Conservation (phyloP, 352 stramenopile genomes). For the Halophytophthora polymorphica region DNA sequence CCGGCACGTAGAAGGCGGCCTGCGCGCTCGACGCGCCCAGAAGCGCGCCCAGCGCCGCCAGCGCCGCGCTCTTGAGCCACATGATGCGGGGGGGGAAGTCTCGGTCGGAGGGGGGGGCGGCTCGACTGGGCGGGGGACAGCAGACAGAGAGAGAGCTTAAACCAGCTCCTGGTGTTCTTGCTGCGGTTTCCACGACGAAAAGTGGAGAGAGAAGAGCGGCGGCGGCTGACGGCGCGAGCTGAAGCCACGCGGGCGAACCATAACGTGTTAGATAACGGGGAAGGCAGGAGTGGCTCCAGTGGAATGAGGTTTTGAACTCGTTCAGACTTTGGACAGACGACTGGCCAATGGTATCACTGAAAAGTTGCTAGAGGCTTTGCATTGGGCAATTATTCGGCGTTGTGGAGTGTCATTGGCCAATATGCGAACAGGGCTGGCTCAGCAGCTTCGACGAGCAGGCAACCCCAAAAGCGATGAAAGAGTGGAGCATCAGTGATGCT, state of each 20-base stretch:
- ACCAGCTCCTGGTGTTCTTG: not conserved
- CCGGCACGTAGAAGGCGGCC: slow-evolving; percentile 83
- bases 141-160: not conserved
- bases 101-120: slow-evolving; percentile 5
- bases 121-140: not conserved
- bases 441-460: too few relatives aligned
- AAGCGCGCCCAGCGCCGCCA: slow-evolving; percentile 20
- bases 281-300: not conserved
- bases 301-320: not conserved
- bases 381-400: too few relatives aligned
- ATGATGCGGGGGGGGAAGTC: too few relatives aligned
- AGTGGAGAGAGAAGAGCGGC: not conserved
- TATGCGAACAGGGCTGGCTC: too few relatives aligned
- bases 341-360: too few relatives aligned
- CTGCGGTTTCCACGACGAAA: slow-evolving; percentile 2
- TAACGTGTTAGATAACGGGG: not conserved
- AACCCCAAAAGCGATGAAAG: too few relatives aligned
- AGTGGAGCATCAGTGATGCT: too few relatives aligned
- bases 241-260: too few relatives aligned
- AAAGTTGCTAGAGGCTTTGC: too few relatives aligned
- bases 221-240: too few relatives aligned
- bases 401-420: too few relatives aligned
- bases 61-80: slow-evolving; percentile 32
- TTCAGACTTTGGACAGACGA: too few relatives aligned
- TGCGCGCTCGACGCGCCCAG: slow-evolving; percentile 18